Percentiles rank a stretch among this genome's conserved stretches.
phyloP scores from a whole-genome alignment of 495 filamentous ascomycete species.

The Pyrenula aspistea region DNA sequence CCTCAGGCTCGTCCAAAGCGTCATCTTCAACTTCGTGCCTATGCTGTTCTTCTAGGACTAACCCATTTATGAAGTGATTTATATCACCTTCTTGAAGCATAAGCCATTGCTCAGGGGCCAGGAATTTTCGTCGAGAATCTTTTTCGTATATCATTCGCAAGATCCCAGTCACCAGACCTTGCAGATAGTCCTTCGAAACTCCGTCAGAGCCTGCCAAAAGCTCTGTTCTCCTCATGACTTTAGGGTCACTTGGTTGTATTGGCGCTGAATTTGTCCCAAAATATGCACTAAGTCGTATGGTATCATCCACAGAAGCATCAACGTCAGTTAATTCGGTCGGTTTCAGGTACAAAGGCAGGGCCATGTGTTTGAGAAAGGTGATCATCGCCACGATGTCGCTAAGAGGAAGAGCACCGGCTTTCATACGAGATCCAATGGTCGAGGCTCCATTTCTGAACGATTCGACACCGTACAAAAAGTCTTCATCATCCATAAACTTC shows the following conservation, averaged over 20 bases:
- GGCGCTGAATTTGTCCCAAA: conserved; percentile 1
- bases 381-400: conserved; percentile 62
- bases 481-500: conserved; percentile 87
- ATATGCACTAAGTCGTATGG: background rate
- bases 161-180: conserved; percentile 69
- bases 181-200: conserved; percentile 67
- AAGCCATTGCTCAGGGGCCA: conserved; percentile 77
- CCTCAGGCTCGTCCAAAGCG: conserved; percentile 35
- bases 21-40: conserved; percentile 54
- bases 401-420: conserved; percentile 59
- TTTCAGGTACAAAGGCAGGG: conserved; percentile 83
- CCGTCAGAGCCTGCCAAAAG: conserved; percentile 49
- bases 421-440: conserved; percentile 33
- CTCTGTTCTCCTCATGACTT: conserved; percentile 2
- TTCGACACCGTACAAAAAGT: conserved; percentile 81
- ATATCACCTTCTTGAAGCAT: conserved; percentile 90
- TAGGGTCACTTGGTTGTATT: conserved; percentile 5
- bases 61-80: conserved; percentile 75
- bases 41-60: conserved; percentile 80
- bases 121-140: conserved; percentile 79
- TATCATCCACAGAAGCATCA: background rate
- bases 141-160: conserved; percentile 84
- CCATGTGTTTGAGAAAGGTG: conserved; percentile 82
- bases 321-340: conserved; percentile 46
- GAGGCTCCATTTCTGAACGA: conserved; percentile 32